Evolutionary conservation across 805 yeast species (phyloP), one percentile per base, ranked within the genome.

Genomic region (Sugiyamaella floridensis): DNA sequence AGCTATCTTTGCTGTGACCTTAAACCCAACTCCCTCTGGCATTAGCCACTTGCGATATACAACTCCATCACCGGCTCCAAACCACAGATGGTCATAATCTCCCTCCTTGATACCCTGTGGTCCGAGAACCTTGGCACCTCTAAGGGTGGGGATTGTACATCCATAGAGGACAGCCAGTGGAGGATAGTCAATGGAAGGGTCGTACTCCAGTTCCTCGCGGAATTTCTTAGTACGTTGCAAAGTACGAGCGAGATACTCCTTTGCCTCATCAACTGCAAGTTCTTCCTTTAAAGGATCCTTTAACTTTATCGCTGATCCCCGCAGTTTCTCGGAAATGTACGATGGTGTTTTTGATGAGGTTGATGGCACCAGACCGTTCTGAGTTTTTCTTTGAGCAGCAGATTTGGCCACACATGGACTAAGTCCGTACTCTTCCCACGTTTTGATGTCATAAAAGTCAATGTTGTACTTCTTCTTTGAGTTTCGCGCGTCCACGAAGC

Each of bases 11-110:
- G 85, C 90, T 12, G 76, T 86, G 1, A 86, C 60, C 2, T 84
- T 82, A 62, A 85, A 89, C 0, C 92, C 95, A 56, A 76, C 76
- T 43, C 70, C 70, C 58, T 85, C 86, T 0, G 97, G 97, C 79
- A 89, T 79, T 47, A 86, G 68, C 85, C 89, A 85, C 57, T 79
- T 79, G 58, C 85, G 86, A 67, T 86, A 86, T 1, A 88, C 88
- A 16, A 90, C 97, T 43, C 97, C 97, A 66, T 90, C 97, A 14
- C 97, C 97, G 4, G 88, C 87, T 0, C 95, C 96, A 62, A 87
- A 89, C 60, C 77, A 80, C 60, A 88, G 85, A 60, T 86, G 83
- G 57, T 77, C 81, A 69, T 86, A 89, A 57, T 80, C 77, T 2
- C 96, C 96, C 41, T 77, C 74, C 53, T 71, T 75, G 54, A 90